Percentiles rank a stretch among this genome's conserved stretches.
These are phyloP conservation scores for Arabis hirsuta DNA, from an alignment of 345 rosid species.

Conservation along the genomic window DNA sequence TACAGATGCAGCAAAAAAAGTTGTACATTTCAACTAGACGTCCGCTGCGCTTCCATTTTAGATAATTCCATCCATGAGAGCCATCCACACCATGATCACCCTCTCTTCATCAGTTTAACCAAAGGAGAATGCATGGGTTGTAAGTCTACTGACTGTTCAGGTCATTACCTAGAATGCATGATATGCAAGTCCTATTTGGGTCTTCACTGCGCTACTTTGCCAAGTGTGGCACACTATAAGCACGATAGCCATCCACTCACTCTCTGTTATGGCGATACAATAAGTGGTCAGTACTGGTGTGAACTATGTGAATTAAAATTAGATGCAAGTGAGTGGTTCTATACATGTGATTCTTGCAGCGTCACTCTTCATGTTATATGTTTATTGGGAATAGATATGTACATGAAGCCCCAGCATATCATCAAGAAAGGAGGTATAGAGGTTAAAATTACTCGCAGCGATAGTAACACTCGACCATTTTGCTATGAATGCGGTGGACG, in stretches of 20 bases:
- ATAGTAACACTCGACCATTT: slow-evolving; percentile 15
- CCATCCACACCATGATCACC: background rate
- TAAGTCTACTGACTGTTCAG: background rate
- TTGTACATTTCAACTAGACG: background rate
- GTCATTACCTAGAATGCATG: background rate
- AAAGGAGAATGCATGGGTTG: slow-evolving; percentile 7
- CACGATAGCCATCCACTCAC: slow-evolving; percentile 24
- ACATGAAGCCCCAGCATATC: slow-evolving; percentile 67
- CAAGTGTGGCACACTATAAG: slow-evolving; percentile 1
- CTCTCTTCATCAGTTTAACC: background rate
- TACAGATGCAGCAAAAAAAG: background rate
- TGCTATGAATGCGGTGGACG: background rate
- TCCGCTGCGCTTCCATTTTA: slow-evolving; percentile 1
- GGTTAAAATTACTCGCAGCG: background rate
- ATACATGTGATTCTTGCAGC: slow-evolving; percentile 13
- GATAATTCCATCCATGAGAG: background rate
- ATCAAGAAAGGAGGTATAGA: slow-evolving; percentile 45
- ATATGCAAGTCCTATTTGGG: slow-evolving; percentile 2
- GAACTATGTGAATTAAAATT: slow-evolving; percentile 9
- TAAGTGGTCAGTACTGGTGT: slow-evolving; percentile 28
- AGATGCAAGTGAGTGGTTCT: slow-evolving; percentile 4
- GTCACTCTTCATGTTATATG: slow-evolving; percentile 21
- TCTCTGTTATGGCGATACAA: slow-evolving; percentile 3
- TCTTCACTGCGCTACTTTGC: slow-evolving; percentile 8
- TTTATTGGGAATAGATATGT: background rate